Percentiles rank a stretch among this genome's conserved stretches.
These are phyloP conservation scores for Dillenia turbinata DNA, from an alignment of 164 flowering plant species.

Conservation along the genomic window DNA sequence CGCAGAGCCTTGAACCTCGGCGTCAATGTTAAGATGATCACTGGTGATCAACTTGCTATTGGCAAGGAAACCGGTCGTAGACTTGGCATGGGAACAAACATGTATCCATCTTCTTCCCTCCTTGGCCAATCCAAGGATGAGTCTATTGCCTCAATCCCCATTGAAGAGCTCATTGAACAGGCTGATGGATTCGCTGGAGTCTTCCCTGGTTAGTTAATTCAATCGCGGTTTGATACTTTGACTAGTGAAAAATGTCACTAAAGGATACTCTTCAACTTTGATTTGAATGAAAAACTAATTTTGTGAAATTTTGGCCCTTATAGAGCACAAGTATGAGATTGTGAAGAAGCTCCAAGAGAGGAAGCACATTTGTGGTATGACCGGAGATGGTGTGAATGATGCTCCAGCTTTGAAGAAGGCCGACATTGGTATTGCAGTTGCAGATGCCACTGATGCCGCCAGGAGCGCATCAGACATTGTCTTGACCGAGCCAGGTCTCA, in stretches of 20 bases:
- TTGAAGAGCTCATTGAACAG: conserved; percentile 82
- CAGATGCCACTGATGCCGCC: conserved; percentile 93
- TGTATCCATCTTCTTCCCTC: conserved; percentile 90
- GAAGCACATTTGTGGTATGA: conserved; percentile 84
- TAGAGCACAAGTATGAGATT: conserved; percentile 88
- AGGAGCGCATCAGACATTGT: conserved; percentile 85
- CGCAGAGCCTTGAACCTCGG: conserved; percentile 85
- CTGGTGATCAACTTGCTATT: conserved; percentile 92
- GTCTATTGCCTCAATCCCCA: conserved; percentile 53
- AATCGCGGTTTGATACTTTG: not conserved
- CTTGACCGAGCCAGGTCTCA: conserved; percentile 81
- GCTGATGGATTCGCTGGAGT: conserved; percentile 97
- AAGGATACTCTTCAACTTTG: too few species aligned
- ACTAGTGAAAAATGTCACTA: too few species aligned
- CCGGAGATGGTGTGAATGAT: conserved; percentile 85
- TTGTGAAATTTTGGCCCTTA: not conserved
- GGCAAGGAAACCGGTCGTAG: conserved; percentile 93
- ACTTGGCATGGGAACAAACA: conserved; percentile 95
- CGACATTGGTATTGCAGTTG: conserved; percentile 91
- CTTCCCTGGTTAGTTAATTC: conserved; percentile 63
- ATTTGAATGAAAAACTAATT: too few species aligned
- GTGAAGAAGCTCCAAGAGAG: conserved; percentile 71
- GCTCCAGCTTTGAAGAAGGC: conserved; percentile 88
- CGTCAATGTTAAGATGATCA: conserved; percentile 92
- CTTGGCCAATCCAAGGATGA: conserved; percentile 67